phyloP scores from a whole-genome alignment of 2,329 filamentous ascomycete genomes.

The Colletotrichum agaves region DNA sequence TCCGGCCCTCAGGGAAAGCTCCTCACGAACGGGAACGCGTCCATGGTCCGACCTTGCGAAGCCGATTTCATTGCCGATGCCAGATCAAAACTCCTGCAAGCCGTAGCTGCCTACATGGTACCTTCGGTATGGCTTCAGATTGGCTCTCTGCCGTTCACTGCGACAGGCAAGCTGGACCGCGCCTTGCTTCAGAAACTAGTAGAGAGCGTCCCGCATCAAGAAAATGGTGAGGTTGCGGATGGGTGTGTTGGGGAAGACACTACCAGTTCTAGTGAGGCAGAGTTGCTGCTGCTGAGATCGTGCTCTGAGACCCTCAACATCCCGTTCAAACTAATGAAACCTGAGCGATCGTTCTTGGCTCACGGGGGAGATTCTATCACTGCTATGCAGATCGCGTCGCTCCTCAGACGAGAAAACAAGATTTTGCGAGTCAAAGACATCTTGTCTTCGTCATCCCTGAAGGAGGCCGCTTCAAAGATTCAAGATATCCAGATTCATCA shows the following conservation, averaged over 20 bases:
- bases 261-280: neutral
- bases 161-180: conserved; percentile 40
- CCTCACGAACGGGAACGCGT: neutral
- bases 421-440: neutral
- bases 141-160: conserved; percentile 35
- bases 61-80: conserved; percentile 10
- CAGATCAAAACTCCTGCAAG: conserved; percentile 47
- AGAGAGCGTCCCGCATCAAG: neutral
- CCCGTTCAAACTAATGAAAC: neutral
- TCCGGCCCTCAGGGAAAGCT: neutral
- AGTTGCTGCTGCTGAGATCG: neutral
- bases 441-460: neutral
- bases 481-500: neutral
- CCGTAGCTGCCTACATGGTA: conserved; percentile 51
- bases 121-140: conserved; percentile 46
- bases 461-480: conserved; percentile 7
- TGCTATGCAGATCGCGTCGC: conserved; percentile 18
- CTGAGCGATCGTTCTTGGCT: neutral
- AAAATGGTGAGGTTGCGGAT: too few relatives aligned
- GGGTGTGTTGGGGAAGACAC: too few relatives aligned
- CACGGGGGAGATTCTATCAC: conserved; percentile 27
- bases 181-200: conserved; percentile 28
- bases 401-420: neutral
- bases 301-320: conserved; percentile 10
- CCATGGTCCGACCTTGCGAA: neutral